Base-by-base conservation (phyloP, 1,284 basidiomycete species). In the Naganishia liquefaciens region DNA sequence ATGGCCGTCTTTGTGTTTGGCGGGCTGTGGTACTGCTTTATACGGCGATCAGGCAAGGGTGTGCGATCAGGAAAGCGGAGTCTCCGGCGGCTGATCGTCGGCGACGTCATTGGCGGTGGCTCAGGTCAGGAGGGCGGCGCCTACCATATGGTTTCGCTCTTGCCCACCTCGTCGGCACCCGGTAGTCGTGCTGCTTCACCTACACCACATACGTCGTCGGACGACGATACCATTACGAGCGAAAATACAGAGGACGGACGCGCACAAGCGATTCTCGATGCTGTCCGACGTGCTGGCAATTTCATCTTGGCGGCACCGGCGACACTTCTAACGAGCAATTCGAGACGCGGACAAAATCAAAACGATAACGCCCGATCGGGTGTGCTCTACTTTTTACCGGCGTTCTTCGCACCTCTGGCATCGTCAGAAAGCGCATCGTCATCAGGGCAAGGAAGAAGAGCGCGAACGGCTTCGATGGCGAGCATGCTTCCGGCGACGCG, bases 1-100 rank as follows among this genome's bases (percentile, higher is more conserved):
- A 77, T 88, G 62, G 76, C 84, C 21, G 79, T 95, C 64, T 81
- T 95, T 47, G 75, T 93, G 52, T 74, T 86, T 51, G 90, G 90
- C 27, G 76, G 87, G 46, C 75, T 87, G 55, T 84, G 87, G 68
- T 80, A 94, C 54, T 72, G 70, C 76, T 88, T 75, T 75, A 63
- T 68, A 42, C 75, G 70, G 68, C 62, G 50, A 66, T 47, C 25
- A 58, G 61, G 47, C 54, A 63, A 46, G 39, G 52, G 51, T 25
- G 55, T 57, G 39, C 53, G 64, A 1, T 53, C 33, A 17, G 64
- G 63, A 21, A 39, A 65, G 49, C 46, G 62, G 28, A 39, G 55
- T 13, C 43, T 54, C 27, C 17, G 62, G 50, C 39, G 54, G 47
- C 42, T 62, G 42, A 54, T 62, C 33, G 50, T 62, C 33, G 63